Evolutionary conservation across 163 green algal species (phyloP), one percentile per base, ranked within the genome.

Genomic region (Volvox carteri): DNA sequence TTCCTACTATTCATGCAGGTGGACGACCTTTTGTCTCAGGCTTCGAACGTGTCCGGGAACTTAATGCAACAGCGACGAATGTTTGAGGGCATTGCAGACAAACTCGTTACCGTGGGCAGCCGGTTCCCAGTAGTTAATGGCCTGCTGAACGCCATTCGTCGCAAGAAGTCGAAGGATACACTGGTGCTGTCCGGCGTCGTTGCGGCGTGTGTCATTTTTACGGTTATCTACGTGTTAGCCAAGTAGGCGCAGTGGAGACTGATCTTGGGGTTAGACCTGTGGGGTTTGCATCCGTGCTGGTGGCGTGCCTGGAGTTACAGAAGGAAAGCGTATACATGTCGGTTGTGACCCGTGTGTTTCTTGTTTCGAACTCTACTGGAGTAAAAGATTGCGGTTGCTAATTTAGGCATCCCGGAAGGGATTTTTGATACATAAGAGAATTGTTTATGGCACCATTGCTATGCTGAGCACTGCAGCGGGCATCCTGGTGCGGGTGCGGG

Each of bases 101-200:
- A 92, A 86, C 62, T 92, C 41, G 9, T 90, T 52, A 58, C 85
- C 73, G 85, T 98, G 16, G 95, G 92, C 12, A 85, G 90, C 35
- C 94, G 91, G 41, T 99, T 98, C 86, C 97, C 97, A 0, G 94
- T 97, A 28, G 93, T 99, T 30, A 98, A 98, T 87, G 96, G 95
- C 1, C 86, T 99, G 41, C 88, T 99, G 42, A 98, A 96, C 54
- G 95, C 95, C 42, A 98, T 99, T 50, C 92, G 95, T 7, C 93
- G 97, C 14, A 97, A 96, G 70, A 98, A 98, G 91, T 95, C 86
- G 41, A 97, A 96, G 91, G 97, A 99, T 85, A 98, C 96, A 18
- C 90, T 99, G 28, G 96, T 99, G 35, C 84, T 99, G 54, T 90
- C 94, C 1, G 93, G 78, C 2, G 96, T 99, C 28, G 95, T 98